Conservation (phyloP, 768 basidiomycete species). For the Suillus occidentalis region DNA sequence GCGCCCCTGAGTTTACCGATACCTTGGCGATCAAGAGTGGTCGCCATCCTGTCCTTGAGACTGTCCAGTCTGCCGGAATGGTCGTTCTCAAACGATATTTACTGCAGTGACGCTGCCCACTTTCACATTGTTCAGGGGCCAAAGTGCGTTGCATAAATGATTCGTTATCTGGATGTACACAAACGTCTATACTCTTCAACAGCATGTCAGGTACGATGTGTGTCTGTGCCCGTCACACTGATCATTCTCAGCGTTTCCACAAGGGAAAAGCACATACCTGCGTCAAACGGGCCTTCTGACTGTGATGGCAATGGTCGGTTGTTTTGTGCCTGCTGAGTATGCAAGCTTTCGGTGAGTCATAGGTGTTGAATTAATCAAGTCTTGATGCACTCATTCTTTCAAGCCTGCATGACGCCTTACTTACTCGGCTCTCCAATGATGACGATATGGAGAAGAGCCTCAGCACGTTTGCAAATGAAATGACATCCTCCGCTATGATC, state of each 20-base stretch:
- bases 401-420: conserved; percentile 79
- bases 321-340: conserved; percentile 92
- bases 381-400: background rate
- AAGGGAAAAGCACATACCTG: conserved; percentile 92
- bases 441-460: conserved; percentile 87
- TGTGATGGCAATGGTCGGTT: conserved; percentile 87
- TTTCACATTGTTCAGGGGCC: conserved; percentile 95
- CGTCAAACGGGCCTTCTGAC: conserved; percentile 82
- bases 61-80: conserved; percentile 60
- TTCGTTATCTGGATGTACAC: background rate
- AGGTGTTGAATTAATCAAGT: no score
- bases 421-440: conserved; percentile 90
- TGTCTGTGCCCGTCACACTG: conserved; percentile 14
- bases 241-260: background rate
- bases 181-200: background rate
- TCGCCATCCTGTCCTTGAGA: conserved; percentile 86
- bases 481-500: conserved; percentile 91
- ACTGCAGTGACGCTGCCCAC: conserved; percentile 76
- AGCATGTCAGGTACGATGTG: conserved; percentile 58
- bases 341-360: conserved; percentile 73
- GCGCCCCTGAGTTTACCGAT: conserved; percentile 88
- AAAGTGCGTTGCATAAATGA: conserved; percentile 51
- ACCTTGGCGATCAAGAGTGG: conserved; percentile 89
- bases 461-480: conserved; percentile 95
- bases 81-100: conserved; percentile 90